Percentiles rank a stretch among this genome's conserved stretches.
Conservation (phyloP, 1,284 basidiomycete genomes). For the Dichomitus squalens region DNA sequence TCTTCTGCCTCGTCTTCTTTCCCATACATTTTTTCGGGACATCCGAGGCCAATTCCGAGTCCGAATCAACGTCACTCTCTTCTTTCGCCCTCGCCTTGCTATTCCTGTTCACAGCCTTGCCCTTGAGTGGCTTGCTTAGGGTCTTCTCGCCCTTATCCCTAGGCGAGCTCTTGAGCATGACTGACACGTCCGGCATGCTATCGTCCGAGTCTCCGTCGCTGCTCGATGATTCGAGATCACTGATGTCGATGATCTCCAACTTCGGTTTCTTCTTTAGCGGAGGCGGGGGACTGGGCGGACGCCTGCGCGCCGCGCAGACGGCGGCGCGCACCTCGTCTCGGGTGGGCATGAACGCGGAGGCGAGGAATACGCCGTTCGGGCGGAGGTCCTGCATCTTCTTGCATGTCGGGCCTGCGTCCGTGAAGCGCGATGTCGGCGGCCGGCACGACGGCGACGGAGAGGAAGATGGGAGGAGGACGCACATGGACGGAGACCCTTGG, state of each 20-base stretch:
- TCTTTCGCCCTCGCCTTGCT: background rate
- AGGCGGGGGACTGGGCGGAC: conserved; percentile 6
- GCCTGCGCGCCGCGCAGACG: conserved; percentile 20
- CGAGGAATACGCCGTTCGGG: conserved; percentile 50
- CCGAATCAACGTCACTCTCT: conserved; percentile 1
- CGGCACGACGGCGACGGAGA: background rate
- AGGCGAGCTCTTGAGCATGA: conserved; percentile 28
- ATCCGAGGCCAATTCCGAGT: background rate
- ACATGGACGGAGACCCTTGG: conserved; percentile 64
- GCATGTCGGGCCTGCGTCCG: conserved; percentile 54
- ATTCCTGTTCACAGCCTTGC: background rate
- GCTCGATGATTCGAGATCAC: conserved; percentile 30
- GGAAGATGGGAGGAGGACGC: conserved; percentile 20
- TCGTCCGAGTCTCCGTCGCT: conserved; percentile 35
- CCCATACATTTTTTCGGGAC: background rate
- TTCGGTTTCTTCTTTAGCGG: conserved; percentile 10
- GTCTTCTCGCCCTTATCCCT: conserved; percentile 2
- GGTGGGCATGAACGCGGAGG: conserved; percentile 58
- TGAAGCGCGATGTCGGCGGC: background rate
- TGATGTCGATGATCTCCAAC: conserved; percentile 17
- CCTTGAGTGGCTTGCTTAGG: conserved; percentile 1
- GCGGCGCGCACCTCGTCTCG: conserved; percentile 33
- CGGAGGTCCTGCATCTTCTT: conserved; percentile 58
- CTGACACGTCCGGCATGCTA: conserved; percentile 46
- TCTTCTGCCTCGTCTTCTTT: conserved; percentile 9